Evolutionary conservation across 129 eudicot genomes (phyloP), one percentile per base, ranked within the genome.

Genomic region (Flaveria linearis): DNA sequence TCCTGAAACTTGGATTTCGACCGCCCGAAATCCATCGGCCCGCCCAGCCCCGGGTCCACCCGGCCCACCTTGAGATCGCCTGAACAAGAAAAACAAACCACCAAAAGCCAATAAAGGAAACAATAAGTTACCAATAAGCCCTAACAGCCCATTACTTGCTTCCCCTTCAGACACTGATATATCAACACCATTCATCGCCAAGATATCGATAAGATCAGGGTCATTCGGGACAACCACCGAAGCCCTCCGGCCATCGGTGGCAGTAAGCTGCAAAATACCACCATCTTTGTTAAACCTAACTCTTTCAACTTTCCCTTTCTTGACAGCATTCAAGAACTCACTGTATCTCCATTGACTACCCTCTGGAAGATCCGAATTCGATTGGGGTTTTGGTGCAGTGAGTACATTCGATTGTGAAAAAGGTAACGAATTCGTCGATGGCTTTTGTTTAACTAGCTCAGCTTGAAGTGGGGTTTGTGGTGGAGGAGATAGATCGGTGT

Each of bases 11-110:
- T 90, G 58, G 98, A 93, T 67, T 93, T 93, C 30, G 98, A 90
- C 86, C 98, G 63, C 30, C 98, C 98, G 49, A 93, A 93, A 63
- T 93, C 98, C 98, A 93, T 93, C 7, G 97, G 97, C 9, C 98
- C 98, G 10, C 97, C 97, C 5, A 93, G 85, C 25, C 98, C 98
- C 98, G 0, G 98, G 98, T 5, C 97, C 98, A 0, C 98, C 98
- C 3, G 96, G 85, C 20, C 98, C 98, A 5, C 98, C 98, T 65
- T 93, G 98, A 25, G 97, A 84, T 72, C 98, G 78, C 30, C 92
- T 78, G 82, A 93, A 90, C 53, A 93, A 66, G 53, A 93, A 87
- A 81, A 93, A 93, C 56, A 93, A 74, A 50, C 98, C 98, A 45
- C 92, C 98, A 83, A 93, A 88, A 14, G 98, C 98, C 1, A 93